Evolutionary conservation across 257 asterid species (phyloP).

Genomic region (Thymus quinquecostatus): DNA sequence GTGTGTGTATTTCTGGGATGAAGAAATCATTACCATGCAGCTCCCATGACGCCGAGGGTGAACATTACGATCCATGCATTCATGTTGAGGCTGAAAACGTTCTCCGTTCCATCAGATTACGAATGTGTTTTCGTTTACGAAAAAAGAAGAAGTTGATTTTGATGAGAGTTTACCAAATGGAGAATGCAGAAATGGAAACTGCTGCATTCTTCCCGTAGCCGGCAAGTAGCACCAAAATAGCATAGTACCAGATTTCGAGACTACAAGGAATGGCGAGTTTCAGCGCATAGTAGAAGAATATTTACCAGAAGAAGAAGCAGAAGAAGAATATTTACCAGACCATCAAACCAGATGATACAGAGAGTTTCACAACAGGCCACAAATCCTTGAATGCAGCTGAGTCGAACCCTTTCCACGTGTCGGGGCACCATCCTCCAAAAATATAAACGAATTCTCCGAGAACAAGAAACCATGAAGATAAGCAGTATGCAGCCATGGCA

Average conservation of each 20-base stretch:
- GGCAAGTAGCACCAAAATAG: slow-evolving; percentile 62
- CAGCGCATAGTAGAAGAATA: no score
- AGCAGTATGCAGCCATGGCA: slow-evolving; percentile 43
- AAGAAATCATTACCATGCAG: slow-evolving; percentile 33
- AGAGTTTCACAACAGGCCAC: slow-evolving; percentile 37
- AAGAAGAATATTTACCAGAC: slow-evolving; percentile 41
- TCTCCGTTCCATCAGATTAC: neutral
- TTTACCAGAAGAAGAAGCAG: neutral
- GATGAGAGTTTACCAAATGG: slow-evolving; percentile 23
- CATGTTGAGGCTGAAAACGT: slow-evolving; percentile 50
- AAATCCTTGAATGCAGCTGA: slow-evolving; percentile 50
- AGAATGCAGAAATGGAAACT: slow-evolving; percentile 54
- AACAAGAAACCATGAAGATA: slow-evolving; percentile 54
- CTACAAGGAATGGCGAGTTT: slow-evolving; percentile 23
- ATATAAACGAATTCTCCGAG: slow-evolving; percentile 55
- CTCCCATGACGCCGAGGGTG: slow-evolving; percentile 64
- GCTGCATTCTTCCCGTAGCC: slow-evolving; percentile 63
- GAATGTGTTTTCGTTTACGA: neutral
- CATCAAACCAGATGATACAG: slow-evolving; percentile 64
- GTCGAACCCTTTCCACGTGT: slow-evolving; percentile 61
- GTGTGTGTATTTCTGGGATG: neutral
- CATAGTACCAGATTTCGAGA: slow-evolving; percentile 65
- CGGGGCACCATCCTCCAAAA: slow-evolving; percentile 73
- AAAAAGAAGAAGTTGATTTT: neutral
- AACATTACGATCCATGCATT: slow-evolving; percentile 62